Evolutionary conservation across 306 rosid genomes (phyloP).

Genomic region (Alnus rubra): DNA sequence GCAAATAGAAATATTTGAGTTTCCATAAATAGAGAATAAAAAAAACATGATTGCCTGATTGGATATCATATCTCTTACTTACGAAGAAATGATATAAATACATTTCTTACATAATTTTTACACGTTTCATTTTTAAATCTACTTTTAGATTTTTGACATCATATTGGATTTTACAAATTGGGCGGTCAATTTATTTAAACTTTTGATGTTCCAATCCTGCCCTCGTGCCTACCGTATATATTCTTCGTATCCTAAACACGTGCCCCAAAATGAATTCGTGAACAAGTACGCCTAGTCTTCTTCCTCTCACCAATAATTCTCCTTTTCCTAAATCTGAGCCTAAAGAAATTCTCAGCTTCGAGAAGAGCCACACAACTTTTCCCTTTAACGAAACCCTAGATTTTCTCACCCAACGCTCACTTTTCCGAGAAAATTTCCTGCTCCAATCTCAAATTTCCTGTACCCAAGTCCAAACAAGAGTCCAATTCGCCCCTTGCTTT

Average conservation of each 20-base stretch:
- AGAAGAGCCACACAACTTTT: conserved; percentile 24
- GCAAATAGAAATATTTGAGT: too few species aligned
- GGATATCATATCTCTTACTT: too few species aligned
- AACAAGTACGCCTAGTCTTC: conserved; percentile 20
- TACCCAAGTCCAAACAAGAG: conserved; percentile 3
- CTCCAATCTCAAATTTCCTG: conserved; percentile 16
- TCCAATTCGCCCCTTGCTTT: not conserved
- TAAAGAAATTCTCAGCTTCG: conserved; percentile 30
- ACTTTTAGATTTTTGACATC: too few species aligned
- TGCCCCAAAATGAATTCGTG: conserved; percentile 8
- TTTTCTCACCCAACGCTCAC: conserved; percentile 39
- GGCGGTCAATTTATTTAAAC: too few species aligned
- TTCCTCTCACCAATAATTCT: conserved; percentile 12
- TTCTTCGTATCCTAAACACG: not conserved
- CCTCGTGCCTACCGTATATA: not conserved
- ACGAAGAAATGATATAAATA: too few species aligned
- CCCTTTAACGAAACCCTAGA: conserved; percentile 37
- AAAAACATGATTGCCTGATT: too few species aligned
- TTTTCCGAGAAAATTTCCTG: conserved; percentile 10
- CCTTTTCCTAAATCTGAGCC: conserved; percentile 28
- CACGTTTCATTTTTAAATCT: too few species aligned
- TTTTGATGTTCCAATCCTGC: not conserved
- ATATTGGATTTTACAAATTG: too few species aligned
- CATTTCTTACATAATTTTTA: too few species aligned
- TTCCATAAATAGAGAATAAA: too few species aligned